A percentile compares a stretch with the other conserved stretches of the same genome.
Conservation (phyloP, 345 rosid species). For the Erodium maritimum region DNA sequence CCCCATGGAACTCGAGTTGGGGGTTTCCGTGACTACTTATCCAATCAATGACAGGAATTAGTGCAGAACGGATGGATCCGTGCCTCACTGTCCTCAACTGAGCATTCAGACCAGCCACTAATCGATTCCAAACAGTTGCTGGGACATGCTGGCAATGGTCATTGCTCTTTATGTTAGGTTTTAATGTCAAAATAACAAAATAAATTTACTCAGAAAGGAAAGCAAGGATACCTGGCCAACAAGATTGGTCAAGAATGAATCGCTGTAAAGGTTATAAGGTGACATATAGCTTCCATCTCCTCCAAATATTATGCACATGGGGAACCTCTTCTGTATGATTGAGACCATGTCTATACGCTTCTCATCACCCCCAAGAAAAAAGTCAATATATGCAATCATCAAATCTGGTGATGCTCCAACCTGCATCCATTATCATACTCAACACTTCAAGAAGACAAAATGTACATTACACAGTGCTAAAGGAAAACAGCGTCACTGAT, state of each 20-base stretch:
- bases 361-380: constrained; percentile 98
- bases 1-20: constrained; percentile 85
- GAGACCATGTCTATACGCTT: constrained; percentile 89
- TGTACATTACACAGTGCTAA: too few species aligned
- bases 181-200: too few species aligned
- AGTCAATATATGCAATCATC: constrained; percentile 88
- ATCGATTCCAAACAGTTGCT: constrained; percentile 80
- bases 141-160: constrained; percentile 62
- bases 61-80: constrained; percentile 71
- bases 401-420: constrained; percentile 94
- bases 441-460: too few species aligned
- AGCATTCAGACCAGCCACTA: constrained; percentile 91
- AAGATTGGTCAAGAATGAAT: constrained; percentile 67
- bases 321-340: constrained; percentile 76
- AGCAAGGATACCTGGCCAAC: constrained; percentile 59
- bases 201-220: too few species aligned
- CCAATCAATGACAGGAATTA: constrained; percentile 78
- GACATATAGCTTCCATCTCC: constrained; percentile 98
- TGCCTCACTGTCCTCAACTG: constrained; percentile 91
- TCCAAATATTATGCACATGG: constrained; percentile 93
- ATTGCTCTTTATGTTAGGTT: too few species aligned
- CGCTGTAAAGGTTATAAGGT: constrained; percentile 78
- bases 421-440: constrained; percentile 28
- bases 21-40: constrained; percentile 79
- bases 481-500: too few species aligned